Base-by-base conservation (phyloP, 768 basidiomycete species). In the Paxillus rubicundulus region DNA sequence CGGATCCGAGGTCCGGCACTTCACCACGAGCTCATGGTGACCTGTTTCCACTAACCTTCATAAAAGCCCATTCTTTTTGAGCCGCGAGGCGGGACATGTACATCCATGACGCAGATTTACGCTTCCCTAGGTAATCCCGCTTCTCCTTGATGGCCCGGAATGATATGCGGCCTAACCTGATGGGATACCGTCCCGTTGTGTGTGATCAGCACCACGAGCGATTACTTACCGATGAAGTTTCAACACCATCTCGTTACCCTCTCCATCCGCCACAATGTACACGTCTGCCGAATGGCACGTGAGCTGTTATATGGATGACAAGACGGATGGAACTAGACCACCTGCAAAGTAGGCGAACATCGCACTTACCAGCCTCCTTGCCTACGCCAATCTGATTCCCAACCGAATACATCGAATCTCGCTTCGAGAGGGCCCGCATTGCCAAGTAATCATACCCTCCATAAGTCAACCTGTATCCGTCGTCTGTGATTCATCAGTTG, bases 351-450 rank as follows among this genome's bases (percentile, higher is more conserved):
- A 28, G 18, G n/a, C 40, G 17, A 16, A 37, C 9, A 47, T 13
- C 13, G 41, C 32, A 63, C 80, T 51, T 52, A 87, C 96, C 95
- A 46, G 91, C 92, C 72, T 99, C 97, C 72, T 99, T 99, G 13
- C 97, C 97, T 27, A 97, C 95, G 28, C 97, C 97, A 62, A 99
- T 95, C 74, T 97, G 92, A 65, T 97, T 97, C 18, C 97, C 97
- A 30, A 99, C 92, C 20, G 92, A 91, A 59, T 87, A 75, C 72
- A 99, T 80, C 0, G 90, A 83, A 50, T 92, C 91, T 49, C 96
- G 75, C 67, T 94, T 93, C 1, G 91, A 93, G 68, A 98, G 75
- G 3, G 97, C 89, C 32, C 93, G 82, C 78, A 98, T 89, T 20
- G 97, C 92, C 21, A 99, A 79, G 67, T 85, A 98, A 62, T 99